phyloP scores from a whole-genome alignment of 805 yeast genomes.

The Teunomyces barrocoloradensis region DNA sequence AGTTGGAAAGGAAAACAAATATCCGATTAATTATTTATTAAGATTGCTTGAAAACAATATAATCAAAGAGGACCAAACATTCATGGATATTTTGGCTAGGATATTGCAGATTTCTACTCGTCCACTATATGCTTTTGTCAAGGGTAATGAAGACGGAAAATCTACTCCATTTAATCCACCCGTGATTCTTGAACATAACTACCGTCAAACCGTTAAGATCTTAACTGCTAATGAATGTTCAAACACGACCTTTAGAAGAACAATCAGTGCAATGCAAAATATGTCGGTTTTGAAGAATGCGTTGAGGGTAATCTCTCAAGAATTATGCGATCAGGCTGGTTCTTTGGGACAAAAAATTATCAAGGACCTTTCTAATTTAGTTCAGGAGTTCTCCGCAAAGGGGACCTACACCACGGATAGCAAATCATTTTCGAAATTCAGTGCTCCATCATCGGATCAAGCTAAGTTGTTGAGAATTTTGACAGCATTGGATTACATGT shows the following conservation, averaged over 20 bases:
- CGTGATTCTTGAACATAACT: conserved; percentile 56
- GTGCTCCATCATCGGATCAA: conserved; percentile 80
- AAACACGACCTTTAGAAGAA: conserved; percentile 79
- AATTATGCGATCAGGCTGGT: conserved; percentile 64
- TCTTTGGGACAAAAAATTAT: conserved; percentile 54
- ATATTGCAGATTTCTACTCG: conserved; percentile 75
- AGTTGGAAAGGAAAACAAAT: conserved; percentile 45
- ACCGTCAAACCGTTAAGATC: conserved; percentile 62
- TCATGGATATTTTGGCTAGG: conserved; percentile 75
- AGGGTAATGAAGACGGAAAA: conserved; percentile 18
- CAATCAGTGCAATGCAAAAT: conserved; percentile 77
- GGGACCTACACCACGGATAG: conserved; percentile 44
- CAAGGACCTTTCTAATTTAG: conserved; percentile 51
- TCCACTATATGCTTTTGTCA: conserved; percentile 58
- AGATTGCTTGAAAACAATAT: conserved; percentile 58
- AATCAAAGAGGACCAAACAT: conserved; percentile 68
- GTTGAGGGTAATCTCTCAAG: conserved; percentile 61
- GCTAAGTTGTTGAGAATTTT: conserved; percentile 81
- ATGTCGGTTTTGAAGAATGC: conserved; percentile 61
- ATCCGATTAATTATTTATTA: conserved; percentile 71
- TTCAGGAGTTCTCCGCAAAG: conserved; percentile 41
- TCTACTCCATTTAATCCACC: conserved; percentile 48
- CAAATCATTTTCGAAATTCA: conserved; percentile 61
- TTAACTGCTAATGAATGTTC: conserved; percentile 82
- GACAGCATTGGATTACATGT: conserved; percentile 84